Conservation (phyloP, 176 grass and related monocot species). For the maize (Zea mays) region DNA sequence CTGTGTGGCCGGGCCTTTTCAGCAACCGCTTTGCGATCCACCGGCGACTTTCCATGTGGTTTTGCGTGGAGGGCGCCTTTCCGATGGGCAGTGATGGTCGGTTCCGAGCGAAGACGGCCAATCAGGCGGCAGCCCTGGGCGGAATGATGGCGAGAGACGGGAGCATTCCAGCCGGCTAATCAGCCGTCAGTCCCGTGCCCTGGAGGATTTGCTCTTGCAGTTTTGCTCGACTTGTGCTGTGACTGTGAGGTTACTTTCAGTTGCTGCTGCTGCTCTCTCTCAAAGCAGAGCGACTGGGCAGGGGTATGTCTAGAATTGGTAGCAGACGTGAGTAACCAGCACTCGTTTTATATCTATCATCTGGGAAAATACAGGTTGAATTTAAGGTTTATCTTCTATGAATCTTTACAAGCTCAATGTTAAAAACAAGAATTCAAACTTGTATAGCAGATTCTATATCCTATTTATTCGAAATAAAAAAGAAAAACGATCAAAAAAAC, state of each 20-base stretch:
- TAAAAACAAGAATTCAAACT: too few relatives aligned
- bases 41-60: slow-evolving; percentile 24
- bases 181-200: slow-evolving; percentile 29
- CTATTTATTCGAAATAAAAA: too few relatives aligned
- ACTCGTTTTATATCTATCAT: background rate
- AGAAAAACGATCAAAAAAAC: too few relatives aligned
- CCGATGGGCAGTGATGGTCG: background rate
- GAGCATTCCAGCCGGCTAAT: slow-evolving; percentile 11
- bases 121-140: background rate
- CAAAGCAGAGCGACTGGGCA: background rate
- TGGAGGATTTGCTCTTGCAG: background rate
- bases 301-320: background rate
- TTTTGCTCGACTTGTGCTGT: background rate
- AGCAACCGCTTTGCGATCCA: background rate
- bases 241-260: slow-evolving; percentile 3
- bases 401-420: too few relatives aligned
- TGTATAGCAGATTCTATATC: too few relatives aligned
- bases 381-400: too few relatives aligned
- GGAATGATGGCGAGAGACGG: background rate
- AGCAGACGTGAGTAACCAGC: slow-evolving; percentile 30
- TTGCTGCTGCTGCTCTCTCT: background rate
- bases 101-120: background rate
- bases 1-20: background rate
- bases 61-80: background rate
- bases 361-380: too few relatives aligned